phyloP scores from a whole-genome alignment of 1,284 basidiomycete genomes.

The Heliocybe sulcata region DNA sequence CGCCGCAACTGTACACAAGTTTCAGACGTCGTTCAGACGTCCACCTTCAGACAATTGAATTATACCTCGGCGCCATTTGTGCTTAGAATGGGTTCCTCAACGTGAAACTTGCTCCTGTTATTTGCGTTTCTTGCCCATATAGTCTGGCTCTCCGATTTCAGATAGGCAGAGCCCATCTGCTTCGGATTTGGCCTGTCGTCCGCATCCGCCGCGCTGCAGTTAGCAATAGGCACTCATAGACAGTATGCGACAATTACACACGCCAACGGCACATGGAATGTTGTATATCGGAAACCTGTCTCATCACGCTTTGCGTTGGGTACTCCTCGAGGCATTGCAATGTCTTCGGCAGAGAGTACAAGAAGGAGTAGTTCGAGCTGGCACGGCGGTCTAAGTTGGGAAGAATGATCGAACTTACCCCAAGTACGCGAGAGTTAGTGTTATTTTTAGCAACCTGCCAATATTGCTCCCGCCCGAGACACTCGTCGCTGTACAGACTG shows the following conservation, averaged over 20 bases:
- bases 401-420: no score
- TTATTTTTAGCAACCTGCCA: no score
- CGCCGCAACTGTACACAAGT: constrained; percentile 33
- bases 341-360: background rate
- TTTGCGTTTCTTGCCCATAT: constrained; percentile 58
- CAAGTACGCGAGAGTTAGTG: no score
- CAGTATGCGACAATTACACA: constrained; percentile 27
- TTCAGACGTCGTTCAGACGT: background rate
- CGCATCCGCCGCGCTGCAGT: background rate
- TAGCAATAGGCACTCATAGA: background rate
- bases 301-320: constrained; percentile 75
- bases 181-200: constrained; percentile 61
- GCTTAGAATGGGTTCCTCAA: constrained; percentile 23
- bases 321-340: constrained; percentile 67
- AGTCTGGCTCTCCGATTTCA: constrained; percentile 63
- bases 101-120: constrained; percentile 32
- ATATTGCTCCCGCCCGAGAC: no score
- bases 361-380: no score
- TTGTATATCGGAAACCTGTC: constrained; percentile 69
- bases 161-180: constrained; percentile 64
- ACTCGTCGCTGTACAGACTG: no score
- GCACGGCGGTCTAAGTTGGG: no score
- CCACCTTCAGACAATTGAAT: constrained; percentile 17
- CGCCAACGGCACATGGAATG: constrained; percentile 73
- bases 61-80: constrained; percentile 37